A percentile compares a stretch with the other conserved stretches of the same genome.
phyloP scores from a whole-genome alignment of 306 rosid species.

The Quercus engelmannii region DNA sequence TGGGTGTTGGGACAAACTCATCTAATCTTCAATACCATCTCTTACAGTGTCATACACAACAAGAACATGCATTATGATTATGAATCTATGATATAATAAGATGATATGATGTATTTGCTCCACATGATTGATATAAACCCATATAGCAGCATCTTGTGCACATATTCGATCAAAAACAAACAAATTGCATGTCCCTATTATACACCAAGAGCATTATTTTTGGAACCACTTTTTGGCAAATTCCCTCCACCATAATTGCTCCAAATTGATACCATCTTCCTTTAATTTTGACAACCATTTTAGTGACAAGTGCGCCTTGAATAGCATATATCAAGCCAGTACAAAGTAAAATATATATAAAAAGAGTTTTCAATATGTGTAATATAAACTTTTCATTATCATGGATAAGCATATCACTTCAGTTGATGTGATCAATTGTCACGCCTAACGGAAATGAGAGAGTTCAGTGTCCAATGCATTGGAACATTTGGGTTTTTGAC shows the following conservation, averaged over 20 bases:
- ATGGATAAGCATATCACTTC: constrained; percentile 20
- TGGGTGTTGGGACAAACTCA: constrained; percentile 24
- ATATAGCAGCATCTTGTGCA: constrained; percentile 3
- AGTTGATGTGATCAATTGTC: constrained; percentile 1
- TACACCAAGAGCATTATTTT: constrained; percentile 19
- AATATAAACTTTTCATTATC: constrained; percentile 12
- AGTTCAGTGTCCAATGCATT: neutral
- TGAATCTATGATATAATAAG: neutral
- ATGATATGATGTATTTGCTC: neutral
- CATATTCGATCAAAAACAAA: constrained; percentile 6
- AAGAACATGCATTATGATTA: neutral
- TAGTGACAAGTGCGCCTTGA: constrained; percentile 19
- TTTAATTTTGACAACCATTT: neutral
- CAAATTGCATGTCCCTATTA: constrained; percentile 11
- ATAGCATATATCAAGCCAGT: constrained; percentile 7
- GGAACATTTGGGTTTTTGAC: neutral
- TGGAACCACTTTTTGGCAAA: constrained; percentile 12
- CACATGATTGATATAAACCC: neutral
- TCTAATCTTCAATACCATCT: constrained; percentile 5
- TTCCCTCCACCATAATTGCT: constrained; percentile 24
- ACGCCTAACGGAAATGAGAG: constrained; percentile 8
- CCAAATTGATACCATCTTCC: constrained; percentile 11
- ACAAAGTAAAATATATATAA: neutral
- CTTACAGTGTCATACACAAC: neutral
- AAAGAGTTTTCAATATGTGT: constrained; percentile 9